Percentiles rank a stretch among this genome's conserved stretches.
Conservation (phyloP, 371 early-diverging fungal species). For the Nematocida sp. region DNA sequence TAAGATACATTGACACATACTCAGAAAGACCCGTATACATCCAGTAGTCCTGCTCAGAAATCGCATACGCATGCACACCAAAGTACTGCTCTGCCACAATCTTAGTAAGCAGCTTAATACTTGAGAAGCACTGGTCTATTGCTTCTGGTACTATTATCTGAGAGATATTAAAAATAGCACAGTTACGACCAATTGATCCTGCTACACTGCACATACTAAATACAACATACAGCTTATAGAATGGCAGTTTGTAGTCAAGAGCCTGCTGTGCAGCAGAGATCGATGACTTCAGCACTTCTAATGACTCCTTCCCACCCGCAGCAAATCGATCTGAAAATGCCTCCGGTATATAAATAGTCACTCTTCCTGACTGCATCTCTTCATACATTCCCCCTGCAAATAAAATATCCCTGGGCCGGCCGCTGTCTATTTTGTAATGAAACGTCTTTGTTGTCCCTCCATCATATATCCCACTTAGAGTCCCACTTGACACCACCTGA, state of each 20-base stretch:
- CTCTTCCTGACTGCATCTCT: slow-evolving; percentile 7
- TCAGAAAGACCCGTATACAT: slow-evolving; percentile 65
- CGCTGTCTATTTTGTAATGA: slow-evolving; percentile 56
- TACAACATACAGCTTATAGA: slow-evolving; percentile 32
- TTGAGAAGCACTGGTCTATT: slow-evolving; percentile 62
- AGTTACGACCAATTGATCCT: slow-evolving; percentile 40
- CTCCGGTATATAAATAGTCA: slow-evolving; percentile 3
- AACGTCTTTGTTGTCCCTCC: slow-evolving; percentile 61
- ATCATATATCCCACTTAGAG: slow-evolving; percentile 61
- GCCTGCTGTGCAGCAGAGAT: neutral
- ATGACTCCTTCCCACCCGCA: slow-evolving; percentile 31
- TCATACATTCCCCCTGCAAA: slow-evolving; percentile 67
- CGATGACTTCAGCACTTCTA: slow-evolving; percentile 27
- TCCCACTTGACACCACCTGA: slow-evolving; percentile 63
- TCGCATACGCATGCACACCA: slow-evolving; percentile 32
- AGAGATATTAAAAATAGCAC: slow-evolving; percentile 53
- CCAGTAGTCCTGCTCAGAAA: slow-evolving; percentile 60
- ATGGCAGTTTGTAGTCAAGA: slow-evolving; percentile 44
- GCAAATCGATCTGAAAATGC: neutral
- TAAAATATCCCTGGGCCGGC: slow-evolving; percentile 49
- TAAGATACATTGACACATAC: slow-evolving; percentile 62
- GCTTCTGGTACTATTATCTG: slow-evolving; percentile 59
- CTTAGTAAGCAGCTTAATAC: slow-evolving; percentile 44
- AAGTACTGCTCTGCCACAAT: slow-evolving; percentile 63
- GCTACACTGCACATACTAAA: slow-evolving; percentile 61